Conservation (phyloP, 768 basidiomycete species). For the Panellus pusillus region DNA sequence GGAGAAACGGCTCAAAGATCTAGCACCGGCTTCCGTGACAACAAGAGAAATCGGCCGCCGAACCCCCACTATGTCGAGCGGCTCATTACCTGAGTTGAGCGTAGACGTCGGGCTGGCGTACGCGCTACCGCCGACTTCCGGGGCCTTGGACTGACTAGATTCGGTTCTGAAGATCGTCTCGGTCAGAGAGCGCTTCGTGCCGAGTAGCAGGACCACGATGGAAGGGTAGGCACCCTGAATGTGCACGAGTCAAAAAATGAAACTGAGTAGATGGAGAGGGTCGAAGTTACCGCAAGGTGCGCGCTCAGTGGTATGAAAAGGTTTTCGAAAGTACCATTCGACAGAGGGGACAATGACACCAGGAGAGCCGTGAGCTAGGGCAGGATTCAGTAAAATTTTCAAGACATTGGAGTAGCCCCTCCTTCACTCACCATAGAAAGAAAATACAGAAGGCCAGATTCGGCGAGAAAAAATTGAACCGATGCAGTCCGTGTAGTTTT, state of each 20-base stretch:
- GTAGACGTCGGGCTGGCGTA: too few species aligned
- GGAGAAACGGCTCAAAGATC: too few species aligned
- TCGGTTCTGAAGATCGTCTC: constrained; percentile 4
- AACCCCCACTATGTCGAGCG: too few species aligned
- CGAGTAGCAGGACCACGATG: constrained; percentile 8
- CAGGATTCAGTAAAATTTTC: not conserved
- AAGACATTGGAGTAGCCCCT: not conserved
- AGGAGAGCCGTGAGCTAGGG: not conserved
- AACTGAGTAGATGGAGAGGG: too few species aligned
- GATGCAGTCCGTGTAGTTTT: not conserved
- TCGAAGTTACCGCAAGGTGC: not conserved
- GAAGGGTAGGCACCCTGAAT: constrained; percentile 10
- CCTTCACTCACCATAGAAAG: constrained; percentile 1
- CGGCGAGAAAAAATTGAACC: not conserved
- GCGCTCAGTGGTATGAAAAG: not conserved
- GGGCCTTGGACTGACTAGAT: too few species aligned
- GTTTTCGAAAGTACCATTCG: constrained; percentile 6
- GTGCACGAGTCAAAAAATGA: not conserved
- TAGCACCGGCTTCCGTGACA: too few species aligned
- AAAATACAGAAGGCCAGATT: constrained; percentile 4
- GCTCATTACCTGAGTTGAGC: too few species aligned
- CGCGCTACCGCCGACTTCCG: too few species aligned
- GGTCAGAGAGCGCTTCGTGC: not conserved
- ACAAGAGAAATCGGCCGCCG: too few species aligned
- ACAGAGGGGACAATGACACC: not conserved